Percentiles rank a stretch among this genome's conserved stretches.
Evolutionary conservation across 805 yeast genomes (phyloP).

Genomic region (Naumovozyma baii): DNA sequence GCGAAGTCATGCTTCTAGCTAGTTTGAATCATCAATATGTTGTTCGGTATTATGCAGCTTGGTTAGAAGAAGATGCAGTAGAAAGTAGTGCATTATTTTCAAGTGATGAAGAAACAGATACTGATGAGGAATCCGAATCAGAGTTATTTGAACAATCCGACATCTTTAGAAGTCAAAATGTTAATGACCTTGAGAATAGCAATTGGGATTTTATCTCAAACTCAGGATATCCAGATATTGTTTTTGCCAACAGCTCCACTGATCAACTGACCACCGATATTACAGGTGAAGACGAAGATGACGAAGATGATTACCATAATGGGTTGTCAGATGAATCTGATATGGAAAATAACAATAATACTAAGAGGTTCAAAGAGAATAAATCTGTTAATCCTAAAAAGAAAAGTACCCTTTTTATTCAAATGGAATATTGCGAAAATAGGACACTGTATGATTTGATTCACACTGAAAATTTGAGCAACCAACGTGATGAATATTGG

Average conservation of each 20-base stretch:
- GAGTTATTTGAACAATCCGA: constrained; percentile 23
- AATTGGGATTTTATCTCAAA: constrained; percentile 59
- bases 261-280: constrained; percentile 5
- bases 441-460: constrained; percentile 80
- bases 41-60: constrained; percentile 92
- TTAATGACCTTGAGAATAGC: constrained; percentile 16
- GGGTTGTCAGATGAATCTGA: constrained; percentile 8
- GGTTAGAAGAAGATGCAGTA: constrained; percentile 74
- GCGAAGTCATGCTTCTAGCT: constrained; percentile 87
- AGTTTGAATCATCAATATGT: constrained; percentile 91
- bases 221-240: constrained; percentile 42
- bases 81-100: constrained; percentile 31
- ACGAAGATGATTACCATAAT: background rate
- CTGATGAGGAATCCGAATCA: constrained; percentile 10
- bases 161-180: constrained; percentile 25
- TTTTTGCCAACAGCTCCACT: constrained; percentile 36
- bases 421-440: constrained; percentile 98
- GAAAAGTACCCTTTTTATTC: constrained; percentile 76
- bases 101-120: constrained; percentile 16
- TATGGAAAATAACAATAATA: background rate
- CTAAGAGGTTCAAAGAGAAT: background rate
- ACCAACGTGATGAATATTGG: constrained; percentile 77
- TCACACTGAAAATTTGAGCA: constrained; percentile 58
- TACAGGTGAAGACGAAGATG: constrained; percentile 3
- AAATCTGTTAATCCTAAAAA: constrained; percentile 16